Evolutionary conservation across 1,284 basidiomycete species (phyloP).

Genomic region (Irpex sp.): DNA sequence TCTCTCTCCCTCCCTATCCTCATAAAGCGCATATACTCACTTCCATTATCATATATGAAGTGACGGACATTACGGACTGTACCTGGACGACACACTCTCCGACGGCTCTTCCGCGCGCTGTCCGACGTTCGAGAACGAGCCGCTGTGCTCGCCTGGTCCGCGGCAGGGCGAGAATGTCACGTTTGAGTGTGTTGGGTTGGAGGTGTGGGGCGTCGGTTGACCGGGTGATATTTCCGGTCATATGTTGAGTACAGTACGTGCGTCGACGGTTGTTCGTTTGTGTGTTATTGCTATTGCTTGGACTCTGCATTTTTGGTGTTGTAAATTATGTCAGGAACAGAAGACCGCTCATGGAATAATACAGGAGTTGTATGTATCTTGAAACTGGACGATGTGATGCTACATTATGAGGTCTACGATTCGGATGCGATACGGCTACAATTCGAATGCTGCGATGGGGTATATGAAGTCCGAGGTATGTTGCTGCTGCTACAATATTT

Average conservation of each 20-base stretch:
- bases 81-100: slow-evolving; percentile 81
- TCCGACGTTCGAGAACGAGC: slow-evolving; percentile 86
- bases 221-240: neutral
- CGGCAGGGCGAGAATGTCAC: slow-evolving; percentile 46
- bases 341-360: neutral
- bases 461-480: neutral
- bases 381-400: too few relatives aligned
- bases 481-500: neutral
- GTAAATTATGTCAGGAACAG: neutral
- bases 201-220: slow-evolving; percentile 75
- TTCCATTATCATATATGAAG: slow-evolving; percentile 32
- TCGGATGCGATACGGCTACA: too few relatives aligned
- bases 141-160: slow-evolving; percentile 57
- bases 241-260: slow-evolving; percentile 2
- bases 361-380: neutral
- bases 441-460: neutral
- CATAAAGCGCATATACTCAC: neutral
- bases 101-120: slow-evolving; percentile 84
- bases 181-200: slow-evolving; percentile 84
- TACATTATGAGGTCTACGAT: too few relatives aligned
- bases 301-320: neutral
- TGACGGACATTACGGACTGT: slow-evolving; percentile 85
- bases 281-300: neutral
- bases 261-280: too few relatives aligned
- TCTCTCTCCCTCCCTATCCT: neutral